Percentiles rank a stretch among this genome's conserved stretches.
phyloP scores from a whole-genome alignment of 2,329 filamentous ascomycete genomes.

The Colletotrichum sp. region DNA sequence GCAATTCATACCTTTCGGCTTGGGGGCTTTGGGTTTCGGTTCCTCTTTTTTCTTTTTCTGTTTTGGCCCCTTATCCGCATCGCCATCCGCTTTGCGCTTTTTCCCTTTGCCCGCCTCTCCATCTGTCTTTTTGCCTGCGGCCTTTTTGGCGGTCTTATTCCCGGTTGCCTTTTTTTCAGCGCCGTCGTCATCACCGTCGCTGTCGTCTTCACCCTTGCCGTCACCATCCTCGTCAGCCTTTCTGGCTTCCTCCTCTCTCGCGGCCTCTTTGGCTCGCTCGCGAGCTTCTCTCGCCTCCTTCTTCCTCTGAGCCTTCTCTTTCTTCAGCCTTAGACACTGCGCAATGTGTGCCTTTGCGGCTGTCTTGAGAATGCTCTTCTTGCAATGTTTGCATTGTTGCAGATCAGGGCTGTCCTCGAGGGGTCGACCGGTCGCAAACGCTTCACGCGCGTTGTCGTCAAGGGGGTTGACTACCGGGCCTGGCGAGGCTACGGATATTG shows the following conservation, averaged over 20 bases:
- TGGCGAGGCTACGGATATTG: constrained; percentile 47
- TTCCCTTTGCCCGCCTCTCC: constrained; percentile 70
- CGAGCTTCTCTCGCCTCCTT: constrained; percentile 76
- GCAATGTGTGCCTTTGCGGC: constrained; percentile 81
- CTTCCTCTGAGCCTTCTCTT: constrained; percentile 78
- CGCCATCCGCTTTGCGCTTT: constrained; percentile 77
- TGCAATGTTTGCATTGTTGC: constrained; percentile 92
- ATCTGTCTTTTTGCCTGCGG: constrained; percentile 67
- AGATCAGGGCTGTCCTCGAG: constrained; percentile 81
- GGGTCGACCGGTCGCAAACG: constrained; percentile 81
- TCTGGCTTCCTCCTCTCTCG: constrained; percentile 59
- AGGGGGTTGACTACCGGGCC: constrained; percentile 69
- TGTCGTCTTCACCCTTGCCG: constrained; percentile 55
- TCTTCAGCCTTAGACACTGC: constrained; percentile 84
- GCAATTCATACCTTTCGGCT: constrained; percentile 71
- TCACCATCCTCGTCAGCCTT: constrained; percentile 55
- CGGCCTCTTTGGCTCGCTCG: constrained; percentile 68
- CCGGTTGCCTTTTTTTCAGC: constrained; percentile 45
- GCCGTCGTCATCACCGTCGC: constrained; percentile 47
- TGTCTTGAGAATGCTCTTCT: constrained; percentile 80
- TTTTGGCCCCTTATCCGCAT: constrained; percentile 83
- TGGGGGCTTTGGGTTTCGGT: constrained; percentile 80
- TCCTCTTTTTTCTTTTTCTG: constrained; percentile 96
- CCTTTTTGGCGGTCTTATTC: constrained; percentile 62
- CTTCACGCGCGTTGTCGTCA: constrained; percentile 76